Evolutionary conservation across 257 asterid species (phyloP), one percentile per base, ranked within the genome.

Genomic region (Craterostigma plantagineum): DNA sequence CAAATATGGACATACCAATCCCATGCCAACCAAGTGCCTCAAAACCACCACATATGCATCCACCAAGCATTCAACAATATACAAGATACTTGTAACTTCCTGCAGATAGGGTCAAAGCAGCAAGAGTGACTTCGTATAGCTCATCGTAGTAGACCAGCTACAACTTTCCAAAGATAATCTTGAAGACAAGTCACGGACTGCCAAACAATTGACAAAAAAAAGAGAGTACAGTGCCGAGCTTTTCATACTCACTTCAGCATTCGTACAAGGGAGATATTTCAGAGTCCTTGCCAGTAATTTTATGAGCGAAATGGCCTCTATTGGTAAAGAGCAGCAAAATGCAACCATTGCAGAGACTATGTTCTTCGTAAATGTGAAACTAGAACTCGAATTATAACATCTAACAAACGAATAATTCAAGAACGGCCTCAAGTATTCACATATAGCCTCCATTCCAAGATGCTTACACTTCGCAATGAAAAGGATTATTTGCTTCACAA

Each of bases 351-450:
- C 63, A 30, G 90, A 68, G 46, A 77, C 58, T 58, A 83, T 66
- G 66, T 52, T 66, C 65, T 76, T 67, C 48, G 50, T 11, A 33
- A 79, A 76, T 18, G 74, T 56, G 34, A 71, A 53, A 47, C 63
- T 43, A 38, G 75, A 54, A 48, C 55, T 63, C 11, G 59, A 55
- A 42, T 51, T 42, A 13, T 92, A 67, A 57, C 42, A 59, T 50
- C 54, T 68, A 53, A 90, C 57, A 38, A 79, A 51, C 11, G 79
- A 65, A 75, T 66, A 70, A 60, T 77, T 83, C 55, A 90, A 53
- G 63, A 90, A 72, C 59, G 95, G 92, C 51, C 66, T 58, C 70
- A 90, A 45, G 65, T 76, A 83, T n/a, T 79, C 84, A 72, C 91
- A 79, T 57, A 77, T 77, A 13, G 72, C 69, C 46, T 61, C 66